These are phyloP conservation scores for Rhododendron ovatum DNA, from an alignment of 148 eudicot genomes.

Conservation along the genomic window DNA sequence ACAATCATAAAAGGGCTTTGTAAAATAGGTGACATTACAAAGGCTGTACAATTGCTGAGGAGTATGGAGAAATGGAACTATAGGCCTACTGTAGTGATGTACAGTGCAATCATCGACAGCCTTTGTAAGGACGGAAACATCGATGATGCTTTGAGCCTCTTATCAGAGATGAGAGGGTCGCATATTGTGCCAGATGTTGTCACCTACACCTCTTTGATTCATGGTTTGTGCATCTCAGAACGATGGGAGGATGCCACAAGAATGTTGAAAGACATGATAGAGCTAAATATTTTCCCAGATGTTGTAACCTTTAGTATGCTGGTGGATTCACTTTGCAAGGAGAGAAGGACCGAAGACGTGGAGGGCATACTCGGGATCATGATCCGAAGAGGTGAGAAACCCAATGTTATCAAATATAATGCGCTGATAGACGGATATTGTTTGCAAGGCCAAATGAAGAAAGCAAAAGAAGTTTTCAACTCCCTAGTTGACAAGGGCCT, in stretches of 20 bases:
- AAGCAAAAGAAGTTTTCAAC: conserved; percentile 7
- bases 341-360: background rate
- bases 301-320: too few relatives aligned
- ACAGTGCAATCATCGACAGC: background rate
- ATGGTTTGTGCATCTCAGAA: background rate
- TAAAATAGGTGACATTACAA: background rate
- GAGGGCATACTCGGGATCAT: background rate
- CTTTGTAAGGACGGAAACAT: background rate
- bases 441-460: conserved; percentile 11
- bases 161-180: background rate
- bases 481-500: background rate
- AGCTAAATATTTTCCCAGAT: background rate
- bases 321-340: too few relatives aligned
- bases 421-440: conserved; percentile 24
- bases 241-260: too few relatives aligned
- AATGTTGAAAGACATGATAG: background rate
- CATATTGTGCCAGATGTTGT: background rate
- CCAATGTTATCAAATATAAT: conserved; percentile 7
- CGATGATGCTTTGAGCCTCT: conserved; percentile 5
- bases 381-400: conserved; percentile 14
- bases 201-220: background rate
- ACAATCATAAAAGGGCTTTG: background rate
- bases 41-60: background rate
- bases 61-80: background rate
- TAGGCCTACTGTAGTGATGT: background rate